Evolutionary conservation across 2,329 filamentous ascomycete genomes (phyloP).

Genomic region (Cercospora berteroae): DNA sequence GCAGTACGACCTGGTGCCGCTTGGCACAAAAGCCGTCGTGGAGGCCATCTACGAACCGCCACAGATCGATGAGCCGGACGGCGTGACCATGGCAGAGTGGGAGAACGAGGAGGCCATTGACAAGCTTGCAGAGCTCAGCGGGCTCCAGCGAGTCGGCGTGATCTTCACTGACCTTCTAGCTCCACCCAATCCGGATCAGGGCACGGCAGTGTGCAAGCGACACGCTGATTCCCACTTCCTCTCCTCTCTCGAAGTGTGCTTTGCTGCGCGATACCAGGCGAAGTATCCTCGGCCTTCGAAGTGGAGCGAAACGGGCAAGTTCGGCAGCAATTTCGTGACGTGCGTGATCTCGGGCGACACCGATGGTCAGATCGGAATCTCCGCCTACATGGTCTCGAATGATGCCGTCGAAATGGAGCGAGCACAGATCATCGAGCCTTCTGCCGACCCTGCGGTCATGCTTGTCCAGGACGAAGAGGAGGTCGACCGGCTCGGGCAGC

Average conservation of each 20-base stretch:
- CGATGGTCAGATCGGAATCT: slow-evolving; percentile 80
- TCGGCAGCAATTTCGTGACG: slow-evolving; percentile 95
- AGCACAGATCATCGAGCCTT: slow-evolving; percentile 91
- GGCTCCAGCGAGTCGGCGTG: slow-evolving; percentile 82
- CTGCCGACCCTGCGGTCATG: slow-evolving; percentile 89
- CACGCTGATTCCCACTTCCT: slow-evolving; percentile 95
- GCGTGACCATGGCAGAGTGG: slow-evolving; percentile 81
- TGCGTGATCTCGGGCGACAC: slow-evolving; percentile 94
- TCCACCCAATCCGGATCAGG: slow-evolving; percentile 66
- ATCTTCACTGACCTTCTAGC: slow-evolving; percentile 93
- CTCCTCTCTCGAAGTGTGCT: slow-evolving; percentile 86
- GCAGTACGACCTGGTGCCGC: slow-evolving; percentile 86
- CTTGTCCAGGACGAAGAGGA: slow-evolving; percentile 90
- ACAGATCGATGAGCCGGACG: slow-evolving; percentile 83
- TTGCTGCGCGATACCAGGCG: slow-evolving; percentile 83
- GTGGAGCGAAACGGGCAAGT: slow-evolving; percentile 92
- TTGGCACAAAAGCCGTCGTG: slow-evolving; percentile 92
- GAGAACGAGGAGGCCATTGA: slow-evolving; percentile 79
- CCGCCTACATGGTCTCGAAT: slow-evolving; percentile 92
- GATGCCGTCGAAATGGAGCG: slow-evolving; percentile 95
- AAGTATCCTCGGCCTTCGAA: slow-evolving; percentile 87
- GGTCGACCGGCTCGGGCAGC: slow-evolving; percentile 65
- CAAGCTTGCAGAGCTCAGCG: slow-evolving; percentile 75
- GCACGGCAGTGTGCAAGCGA: slow-evolving; percentile 87
- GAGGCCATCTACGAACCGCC: slow-evolving; percentile 97